Percentiles rank a stretch among this genome's conserved stretches.
Evolutionary conservation across 495 filamentous ascomycete genomes (phyloP).

Genomic region (Aspergillus hancockii): DNA sequence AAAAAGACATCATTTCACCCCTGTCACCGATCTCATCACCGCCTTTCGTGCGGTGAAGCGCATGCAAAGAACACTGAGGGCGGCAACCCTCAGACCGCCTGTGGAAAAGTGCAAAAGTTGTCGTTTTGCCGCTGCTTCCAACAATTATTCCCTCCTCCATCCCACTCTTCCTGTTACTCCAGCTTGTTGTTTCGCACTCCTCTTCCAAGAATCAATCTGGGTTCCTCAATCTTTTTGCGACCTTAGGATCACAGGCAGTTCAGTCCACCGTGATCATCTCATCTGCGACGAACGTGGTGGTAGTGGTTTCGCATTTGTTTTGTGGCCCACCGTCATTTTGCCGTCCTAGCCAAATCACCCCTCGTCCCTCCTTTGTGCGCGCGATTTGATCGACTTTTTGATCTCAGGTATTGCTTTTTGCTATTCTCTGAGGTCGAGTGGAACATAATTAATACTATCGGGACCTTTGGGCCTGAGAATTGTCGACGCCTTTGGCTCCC

Average conservation of each 20-base stretch:
- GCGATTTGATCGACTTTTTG: slow-evolving; percentile 1
- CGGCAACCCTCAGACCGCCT: slow-evolving; percentile 42
- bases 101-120: slow-evolving; percentile 35
- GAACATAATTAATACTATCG: not conserved
- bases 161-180: slow-evolving; percentile 17
- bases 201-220: not conserved
- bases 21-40: slow-evolving; percentile 40
- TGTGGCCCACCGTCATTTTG: slow-evolving; percentile 22
- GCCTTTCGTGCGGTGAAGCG: slow-evolving; percentile 50
- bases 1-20: slow-evolving; percentile 9
- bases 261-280: not conserved
- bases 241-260: not conserved
- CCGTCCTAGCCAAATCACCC: slow-evolving; percentile 15
- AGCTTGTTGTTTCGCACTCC: slow-evolving; percentile 1
- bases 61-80: slow-evolving; percentile 22
- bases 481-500: not conserved
- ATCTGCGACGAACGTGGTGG: slow-evolving; percentile 8
- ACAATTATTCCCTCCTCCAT: slow-evolving; percentile 18
- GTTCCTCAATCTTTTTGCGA: not conserved
- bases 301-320: slow-evolving; percentile 8
- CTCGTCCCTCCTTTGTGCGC: slow-evolving; percentile 18
- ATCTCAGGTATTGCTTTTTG: not conserved
- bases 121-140: slow-evolving; percentile 41
- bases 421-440: not conserved
- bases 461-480: slow-evolving; percentile 1